Evolutionary conservation across 164 flowering plant species (phyloP), one percentile per base, ranked within the genome.

Genomic region (Protea cynaroides): DNA sequence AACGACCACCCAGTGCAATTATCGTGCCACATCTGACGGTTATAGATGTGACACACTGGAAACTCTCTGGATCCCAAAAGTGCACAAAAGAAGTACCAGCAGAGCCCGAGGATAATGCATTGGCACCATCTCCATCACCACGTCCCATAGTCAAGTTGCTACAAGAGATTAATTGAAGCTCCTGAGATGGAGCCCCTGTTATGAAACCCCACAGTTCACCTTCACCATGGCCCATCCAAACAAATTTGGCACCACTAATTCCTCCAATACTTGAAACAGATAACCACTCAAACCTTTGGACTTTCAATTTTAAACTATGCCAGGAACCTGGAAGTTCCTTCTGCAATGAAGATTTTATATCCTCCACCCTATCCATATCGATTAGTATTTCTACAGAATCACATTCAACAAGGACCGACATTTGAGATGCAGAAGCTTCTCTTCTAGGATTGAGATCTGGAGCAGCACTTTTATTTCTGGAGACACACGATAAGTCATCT

Each of bases 111-210:
- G 97, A 89, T 36, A 92, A 76, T 21, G 80, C 85, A 83, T 95
- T 95, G 64, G 91, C 84, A 75, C 97, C 97, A 71, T 81, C 88
- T 59, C 99, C 99, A 79, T 86, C 86, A 69, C 99, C 97, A 36
- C 97, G 92, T 29, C 83, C 82, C 82, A 79, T 76, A 21, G 87
- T 59, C 36, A 89, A 81, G 71, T 90, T 79, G 77, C 81, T 83
- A 68, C 94, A 88, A 38, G 91, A 84, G 46, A 92, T 79, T 63
- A 95, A 72, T 67, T 89, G 88, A 70, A 86, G 70, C 62, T 92
- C 87, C 40, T 73, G 66, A 70, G 64, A 68, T 44, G 78, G 72
- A 44, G 57, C 69, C 50, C 65, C 81, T 54, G 78, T 68, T 58
- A 86, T 69, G 17, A 82, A 82, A 64, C 97, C 99, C 81, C 81